These are phyloP conservation scores for Stellera chamaejasme DNA, from an alignment of 345 rosid species.

Conservation along the genomic window DNA sequence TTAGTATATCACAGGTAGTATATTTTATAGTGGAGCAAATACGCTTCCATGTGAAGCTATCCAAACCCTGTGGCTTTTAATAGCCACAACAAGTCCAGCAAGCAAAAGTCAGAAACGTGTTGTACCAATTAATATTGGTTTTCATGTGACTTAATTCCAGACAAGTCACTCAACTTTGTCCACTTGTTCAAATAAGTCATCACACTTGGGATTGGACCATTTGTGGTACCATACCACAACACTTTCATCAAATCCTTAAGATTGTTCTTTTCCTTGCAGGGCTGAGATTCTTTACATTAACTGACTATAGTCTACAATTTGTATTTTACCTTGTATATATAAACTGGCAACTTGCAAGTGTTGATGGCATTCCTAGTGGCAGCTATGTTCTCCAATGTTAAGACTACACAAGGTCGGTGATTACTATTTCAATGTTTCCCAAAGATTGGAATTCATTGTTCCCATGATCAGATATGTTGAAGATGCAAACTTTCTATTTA, in stretches of 20 bases:
- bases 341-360: constrained; percentile 86
- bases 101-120: too few relatives aligned
- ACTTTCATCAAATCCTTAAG: constrained; percentile 13
- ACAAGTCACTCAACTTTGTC: too few relatives aligned
- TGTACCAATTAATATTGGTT: too few relatives aligned
- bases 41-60: too few relatives aligned
- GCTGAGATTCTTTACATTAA: constrained; percentile 62
- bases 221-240: too few relatives aligned
- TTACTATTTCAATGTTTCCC: constrained; percentile 4
- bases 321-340: constrained; percentile 60
- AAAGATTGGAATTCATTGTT: neutral
- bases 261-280: constrained; percentile 39
- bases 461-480: neutral
- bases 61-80: too few relatives aligned
- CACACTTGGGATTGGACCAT: too few relatives aligned
- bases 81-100: too few relatives aligned
- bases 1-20: too few relatives aligned
- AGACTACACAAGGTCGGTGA: constrained; percentile 79
- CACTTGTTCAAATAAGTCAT: too few relatives aligned
- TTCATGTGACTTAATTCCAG: too few relatives aligned
- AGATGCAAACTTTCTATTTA: constrained; percentile 6
- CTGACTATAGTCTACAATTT: constrained; percentile 63
- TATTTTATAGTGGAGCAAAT: too few relatives aligned
- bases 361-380: constrained; percentile 64
- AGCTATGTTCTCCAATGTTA: constrained; percentile 56